Evolutionary conservation across 305 asterid species (phyloP).

Genomic region (Fraxinus dipetala): DNA sequence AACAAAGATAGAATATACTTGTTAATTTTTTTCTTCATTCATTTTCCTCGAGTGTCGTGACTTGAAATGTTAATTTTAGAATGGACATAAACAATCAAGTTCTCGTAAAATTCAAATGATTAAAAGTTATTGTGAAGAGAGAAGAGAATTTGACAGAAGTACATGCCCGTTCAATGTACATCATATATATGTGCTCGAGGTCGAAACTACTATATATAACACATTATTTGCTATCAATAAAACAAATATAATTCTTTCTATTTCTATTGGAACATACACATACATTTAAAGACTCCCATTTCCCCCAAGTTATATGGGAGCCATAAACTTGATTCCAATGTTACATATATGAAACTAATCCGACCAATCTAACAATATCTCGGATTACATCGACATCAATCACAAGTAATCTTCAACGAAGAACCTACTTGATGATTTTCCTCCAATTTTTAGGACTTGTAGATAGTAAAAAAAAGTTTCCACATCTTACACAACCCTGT

Average conservation of each 20-base stretch:
- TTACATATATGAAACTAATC: conserved; percentile 4
- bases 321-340: neutral
- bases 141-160: neutral
- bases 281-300: neutral
- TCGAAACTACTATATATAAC: neutral
- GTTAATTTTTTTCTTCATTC: neutral
- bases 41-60: neutral
- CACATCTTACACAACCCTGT: conserved; percentile 18
- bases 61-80: neutral
- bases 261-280: neutral
- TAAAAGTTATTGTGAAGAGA: neutral
- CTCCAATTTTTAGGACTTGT: conserved; percentile 21
- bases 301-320: neutral
- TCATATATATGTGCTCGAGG: neutral
- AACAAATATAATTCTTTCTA: neutral
- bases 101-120: neutral
- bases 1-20: neutral
- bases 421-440: conserved; percentile 4
- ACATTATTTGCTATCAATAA: neutral
- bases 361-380: conserved; percentile 25
- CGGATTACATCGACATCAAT: conserved; percentile 4
- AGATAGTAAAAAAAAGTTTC: neutral
- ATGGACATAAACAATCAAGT: neutral
- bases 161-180: neutral
- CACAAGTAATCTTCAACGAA: conserved; percentile 7